phyloP scores from a whole-genome alignment of 1,284 basidiomycete species.

The Stereum hirsutum region DNA sequence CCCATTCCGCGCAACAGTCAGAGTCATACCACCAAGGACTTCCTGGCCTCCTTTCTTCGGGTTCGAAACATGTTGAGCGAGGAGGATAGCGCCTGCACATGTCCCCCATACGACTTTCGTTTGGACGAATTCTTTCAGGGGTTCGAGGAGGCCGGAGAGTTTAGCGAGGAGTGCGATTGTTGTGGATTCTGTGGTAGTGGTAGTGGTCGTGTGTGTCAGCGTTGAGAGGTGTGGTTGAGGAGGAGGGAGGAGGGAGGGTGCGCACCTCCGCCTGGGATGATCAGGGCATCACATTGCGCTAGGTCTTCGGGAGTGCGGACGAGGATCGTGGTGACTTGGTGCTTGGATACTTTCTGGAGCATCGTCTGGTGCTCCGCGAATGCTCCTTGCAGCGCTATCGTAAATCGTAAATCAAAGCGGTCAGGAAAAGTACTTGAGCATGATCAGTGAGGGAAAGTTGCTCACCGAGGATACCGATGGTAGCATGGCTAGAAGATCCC shows the following conservation, averaged over 20 bases:
- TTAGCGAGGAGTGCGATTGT: slow-evolving; percentile 85
- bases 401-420: background rate
- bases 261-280: slow-evolving; percentile 86
- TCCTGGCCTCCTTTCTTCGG: slow-evolving; percentile 87
- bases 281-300: slow-evolving; percentile 69
- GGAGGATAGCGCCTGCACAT: slow-evolving; percentile 92
- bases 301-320: slow-evolving; percentile 79
- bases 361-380: slow-evolving; percentile 83
- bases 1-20: slow-evolving; percentile 84
- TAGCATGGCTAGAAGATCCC: slow-evolving; percentile 9
- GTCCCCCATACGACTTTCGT: slow-evolving; percentile 89
- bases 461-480: slow-evolving; percentile 28
- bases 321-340: slow-evolving; percentile 42
- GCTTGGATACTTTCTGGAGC: slow-evolving; percentile 47
- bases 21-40: slow-evolving; percentile 74
- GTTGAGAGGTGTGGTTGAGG: background rate
- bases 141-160: slow-evolving; percentile 73
- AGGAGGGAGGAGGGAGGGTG: slow-evolving; percentile 1
- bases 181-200: slow-evolving; percentile 63
- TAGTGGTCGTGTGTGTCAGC: background rate
- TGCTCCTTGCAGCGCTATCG: slow-evolving; percentile 83
- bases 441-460: background rate
- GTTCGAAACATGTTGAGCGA: slow-evolving; percentile 66
- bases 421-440: background rate
- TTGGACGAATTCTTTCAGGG: slow-evolving; percentile 62